These are phyloP conservation scores for Amborella trichopoda DNA, from an alignment of 164 flowering plant species.

Conservation along the genomic window DNA sequence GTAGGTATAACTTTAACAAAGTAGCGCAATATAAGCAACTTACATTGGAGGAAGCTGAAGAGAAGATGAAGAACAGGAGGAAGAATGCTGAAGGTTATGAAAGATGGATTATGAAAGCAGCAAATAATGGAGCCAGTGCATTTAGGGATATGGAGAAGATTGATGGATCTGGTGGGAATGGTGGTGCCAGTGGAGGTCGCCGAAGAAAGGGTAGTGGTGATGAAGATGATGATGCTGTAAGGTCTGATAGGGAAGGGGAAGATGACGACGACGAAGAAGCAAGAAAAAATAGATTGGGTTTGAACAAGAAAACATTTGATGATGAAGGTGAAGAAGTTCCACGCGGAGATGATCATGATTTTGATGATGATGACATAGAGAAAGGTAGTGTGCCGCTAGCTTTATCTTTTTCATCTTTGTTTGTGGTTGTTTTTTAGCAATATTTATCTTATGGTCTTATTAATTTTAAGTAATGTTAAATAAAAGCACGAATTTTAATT, in stretches of 20 bases:
- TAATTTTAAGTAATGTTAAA: no score
- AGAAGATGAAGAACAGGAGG: constrained; percentile 86
- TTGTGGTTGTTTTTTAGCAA: no score
- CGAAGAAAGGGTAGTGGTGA: constrained; percentile 49
- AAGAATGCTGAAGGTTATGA: constrained; percentile 90
- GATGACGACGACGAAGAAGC: constrained; percentile 79
- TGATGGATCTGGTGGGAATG: constrained; percentile 47
- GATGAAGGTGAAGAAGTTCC: constrained; percentile 92
- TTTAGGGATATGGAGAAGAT: constrained; percentile 66
- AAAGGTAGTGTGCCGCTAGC: constrained; percentile 87
- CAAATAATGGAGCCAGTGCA: constrained; percentile 84
- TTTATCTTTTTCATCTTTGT: neutral
- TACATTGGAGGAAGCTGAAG: constrained; percentile 98
- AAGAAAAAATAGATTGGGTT: constrained; percentile 69
- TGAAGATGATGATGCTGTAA: constrained; percentile 53
- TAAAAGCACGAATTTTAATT: no score
- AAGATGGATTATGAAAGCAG: constrained; percentile 99
- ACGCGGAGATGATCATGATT: constrained; percentile 75
- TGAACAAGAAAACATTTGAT: constrained; percentile 47
- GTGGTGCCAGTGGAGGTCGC: constrained; percentile 35
- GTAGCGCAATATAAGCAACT: constrained; percentile 98
- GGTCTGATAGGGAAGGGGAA: constrained; percentile 76
- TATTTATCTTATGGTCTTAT: no score
- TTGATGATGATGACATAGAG: constrained; percentile 89
- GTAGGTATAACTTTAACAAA: constrained; percentile 89